phyloP scores from a whole-genome alignment of 2,329 filamentous ascomycete genomes.

The Cryphonectria carpinicola region DNA sequence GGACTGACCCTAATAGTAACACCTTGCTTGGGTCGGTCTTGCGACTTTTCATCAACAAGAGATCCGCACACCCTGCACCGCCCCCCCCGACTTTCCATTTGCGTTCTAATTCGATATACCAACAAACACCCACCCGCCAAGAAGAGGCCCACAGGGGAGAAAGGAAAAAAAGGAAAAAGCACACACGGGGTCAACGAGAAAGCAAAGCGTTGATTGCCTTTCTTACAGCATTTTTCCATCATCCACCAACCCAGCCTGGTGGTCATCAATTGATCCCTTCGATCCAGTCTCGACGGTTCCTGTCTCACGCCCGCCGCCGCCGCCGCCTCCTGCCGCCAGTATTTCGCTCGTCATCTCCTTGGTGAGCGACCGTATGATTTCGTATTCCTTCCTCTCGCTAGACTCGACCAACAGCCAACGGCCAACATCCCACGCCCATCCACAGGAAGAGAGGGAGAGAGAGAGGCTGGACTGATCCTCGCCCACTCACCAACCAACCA shows the following conservation, averaged over 20 bases:
- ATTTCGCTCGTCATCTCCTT: slow-evolving; percentile 14
- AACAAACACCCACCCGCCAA: background rate
- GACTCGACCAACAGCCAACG: slow-evolving; percentile 11
- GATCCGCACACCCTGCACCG: slow-evolving; percentile 12
- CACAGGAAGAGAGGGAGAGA: background rate
- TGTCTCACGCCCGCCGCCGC: background rate
- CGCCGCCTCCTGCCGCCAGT: background rate
- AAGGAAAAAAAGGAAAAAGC: background rate
- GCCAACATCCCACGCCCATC: background rate
- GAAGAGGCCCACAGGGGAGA: background rate
- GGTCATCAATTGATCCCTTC: slow-evolving; percentile 6
- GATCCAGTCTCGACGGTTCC: background rate
- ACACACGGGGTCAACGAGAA: slow-evolving; percentile 3
- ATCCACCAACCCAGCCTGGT: background rate
- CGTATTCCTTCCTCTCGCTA: slow-evolving; percentile 18
- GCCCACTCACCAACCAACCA: background rate
- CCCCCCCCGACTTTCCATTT: background rate
- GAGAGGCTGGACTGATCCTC: slow-evolving; percentile 3
- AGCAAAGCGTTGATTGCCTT: background rate
- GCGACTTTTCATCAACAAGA: slow-evolving; percentile 7
- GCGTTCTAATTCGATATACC: background rate
- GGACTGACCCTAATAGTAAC: background rate
- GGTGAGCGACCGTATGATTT: background rate
- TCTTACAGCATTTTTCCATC: background rate
- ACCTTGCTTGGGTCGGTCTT: background rate